Evolutionary conservation across 2,329 filamentous ascomycete genomes (phyloP).

Genomic region (Aspergillus versicolor): DNA sequence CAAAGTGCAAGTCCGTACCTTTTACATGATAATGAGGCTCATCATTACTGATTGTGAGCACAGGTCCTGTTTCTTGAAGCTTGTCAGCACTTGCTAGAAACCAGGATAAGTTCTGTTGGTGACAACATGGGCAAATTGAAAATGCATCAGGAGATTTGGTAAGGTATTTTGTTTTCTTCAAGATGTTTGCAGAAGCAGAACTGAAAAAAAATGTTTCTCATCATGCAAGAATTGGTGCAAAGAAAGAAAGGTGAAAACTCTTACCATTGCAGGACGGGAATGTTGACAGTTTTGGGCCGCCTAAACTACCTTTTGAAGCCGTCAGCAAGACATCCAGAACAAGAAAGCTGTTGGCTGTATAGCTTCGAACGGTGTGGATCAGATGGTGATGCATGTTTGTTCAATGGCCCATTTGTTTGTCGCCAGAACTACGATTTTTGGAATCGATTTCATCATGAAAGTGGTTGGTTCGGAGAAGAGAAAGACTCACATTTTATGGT

Average conservation of each 20-base stretch:
- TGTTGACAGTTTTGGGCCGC: not conserved
- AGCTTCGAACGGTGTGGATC: slow-evolving; percentile 28
- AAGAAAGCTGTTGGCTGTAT: not conserved
- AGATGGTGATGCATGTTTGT: slow-evolving; percentile 65
- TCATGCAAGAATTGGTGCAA: slow-evolving; percentile 34
- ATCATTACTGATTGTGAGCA: not conserved
- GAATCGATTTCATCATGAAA: slow-evolving; percentile 52
- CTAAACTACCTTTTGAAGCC: slow-evolving; percentile 7
- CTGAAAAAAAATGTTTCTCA: slow-evolving; percentile 55
- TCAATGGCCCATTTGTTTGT: slow-evolving; percentile 55
- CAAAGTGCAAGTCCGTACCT: slow-evolving; percentile 26
- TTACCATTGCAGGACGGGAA: slow-evolving; percentile 7
- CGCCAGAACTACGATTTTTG: slow-evolving; percentile 54
- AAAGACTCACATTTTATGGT: slow-evolving; percentile 28
- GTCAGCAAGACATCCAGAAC: slow-evolving; percentile 12
- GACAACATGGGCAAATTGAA: slow-evolving; percentile 13
- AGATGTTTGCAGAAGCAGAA: slow-evolving; percentile 62
- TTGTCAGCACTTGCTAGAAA: slow-evolving; percentile 15
- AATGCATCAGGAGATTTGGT: slow-evolving; percentile 53
- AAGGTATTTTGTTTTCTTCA: slow-evolving; percentile 61
- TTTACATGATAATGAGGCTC: slow-evolving; percentile 4
- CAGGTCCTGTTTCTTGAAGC: slow-evolving; percentile 15
- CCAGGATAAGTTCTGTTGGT: slow-evolving; percentile 5
- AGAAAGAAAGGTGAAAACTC: not conserved
- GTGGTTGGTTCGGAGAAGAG: not conserved